These are phyloP conservation scores for Lasiosphaeriaceae sp. DNA, from an alignment of 495 filamentous ascomycete species.

Conservation along the genomic window DNA sequence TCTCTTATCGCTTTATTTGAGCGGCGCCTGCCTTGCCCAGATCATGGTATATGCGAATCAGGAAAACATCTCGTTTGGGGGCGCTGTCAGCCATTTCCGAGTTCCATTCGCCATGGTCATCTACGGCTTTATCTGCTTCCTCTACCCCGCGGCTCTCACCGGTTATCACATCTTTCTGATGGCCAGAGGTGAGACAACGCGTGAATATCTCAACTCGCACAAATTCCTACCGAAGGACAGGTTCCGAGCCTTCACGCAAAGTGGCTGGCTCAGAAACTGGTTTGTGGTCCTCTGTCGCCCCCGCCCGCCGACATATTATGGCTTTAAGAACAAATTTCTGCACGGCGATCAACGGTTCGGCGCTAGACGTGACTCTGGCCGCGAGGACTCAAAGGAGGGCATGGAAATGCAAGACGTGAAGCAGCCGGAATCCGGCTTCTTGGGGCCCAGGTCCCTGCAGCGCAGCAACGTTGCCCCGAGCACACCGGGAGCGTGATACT, in stretches of 20 bases:
- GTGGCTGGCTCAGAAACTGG: conserved; percentile 73
- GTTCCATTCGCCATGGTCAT: conserved; percentile 89
- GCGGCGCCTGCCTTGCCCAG: conserved; percentile 73
- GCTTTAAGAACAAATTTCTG: conserved; percentile 74
- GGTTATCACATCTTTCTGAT: conserved; percentile 89
- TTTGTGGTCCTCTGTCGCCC: conserved; percentile 75
- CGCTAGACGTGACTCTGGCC: neutral
- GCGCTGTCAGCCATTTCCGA: conserved; percentile 62
- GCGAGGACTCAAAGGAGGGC: conserved; percentile 26
- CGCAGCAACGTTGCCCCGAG: conserved; percentile 1
- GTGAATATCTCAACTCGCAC: conserved; percentile 92
- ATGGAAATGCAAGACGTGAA: conserved; percentile 45
- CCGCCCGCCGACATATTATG: conserved; percentile 82
- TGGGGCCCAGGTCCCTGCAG: conserved; percentile 32
- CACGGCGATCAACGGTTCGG: conserved; percentile 83
- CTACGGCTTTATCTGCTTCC: conserved; percentile 66
- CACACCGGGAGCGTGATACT: neutral
- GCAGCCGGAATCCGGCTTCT: conserved; percentile 20
- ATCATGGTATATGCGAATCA: conserved; percentile 65
- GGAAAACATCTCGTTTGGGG: conserved; percentile 59
- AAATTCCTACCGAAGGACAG: conserved; percentile 90
- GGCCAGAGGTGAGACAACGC: conserved; percentile 85
- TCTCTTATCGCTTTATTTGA: conserved; percentile 70
- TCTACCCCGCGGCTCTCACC: conserved; percentile 81
- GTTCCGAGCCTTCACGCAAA: conserved; percentile 86